Conservation (phyloP, 495 filamentous ascomycete species). For the Lentithecium fluviatile region DNA sequence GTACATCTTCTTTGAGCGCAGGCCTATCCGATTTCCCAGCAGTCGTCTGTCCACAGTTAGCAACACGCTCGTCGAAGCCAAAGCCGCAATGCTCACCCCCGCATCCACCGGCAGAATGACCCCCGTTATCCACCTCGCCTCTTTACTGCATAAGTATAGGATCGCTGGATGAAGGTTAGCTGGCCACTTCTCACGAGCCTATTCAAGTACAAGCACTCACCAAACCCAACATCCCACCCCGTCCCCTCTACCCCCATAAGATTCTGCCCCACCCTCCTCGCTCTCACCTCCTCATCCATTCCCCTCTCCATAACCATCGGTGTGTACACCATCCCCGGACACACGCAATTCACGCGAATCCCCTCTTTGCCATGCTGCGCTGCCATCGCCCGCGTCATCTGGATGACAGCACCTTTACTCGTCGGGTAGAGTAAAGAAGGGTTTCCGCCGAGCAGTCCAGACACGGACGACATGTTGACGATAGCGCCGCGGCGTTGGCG, state of each 20-base stretch:
- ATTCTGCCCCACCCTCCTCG: slow-evolving; percentile 1
- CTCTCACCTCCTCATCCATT: slow-evolving; percentile 6
- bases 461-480: slow-evolving; percentile 13
- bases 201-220: background rate
- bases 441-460: background rate
- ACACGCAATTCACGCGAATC: slow-evolving; percentile 52
- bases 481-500: background rate
- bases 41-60: background rate
- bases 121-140: slow-evolving; percentile 14
- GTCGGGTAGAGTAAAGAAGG: slow-evolving; percentile 37
- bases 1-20: background rate
- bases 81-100: background rate
- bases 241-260: slow-evolving; percentile 4
- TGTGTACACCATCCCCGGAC: slow-evolving; percentile 47
- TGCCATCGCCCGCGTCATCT: slow-evolving; percentile 39
- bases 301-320: slow-evolving; percentile 33
- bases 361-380: slow-evolving; percentile 44
- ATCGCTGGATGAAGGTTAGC: background rate
- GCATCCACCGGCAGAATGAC: slow-evolving; percentile 11
- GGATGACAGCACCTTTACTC: slow-evolving; percentile 49
- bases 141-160: slow-evolving; percentile 6
- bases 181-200: background rate
- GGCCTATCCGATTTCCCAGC: slow-evolving; percentile 6
- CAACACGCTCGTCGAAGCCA: background rate
- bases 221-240: slow-evolving; percentile 6